These are phyloP conservation scores for Colletotrichum horii DNA, from an alignment of 2,329 filamentous ascomycete genomes.

Conservation along the genomic window DNA sequence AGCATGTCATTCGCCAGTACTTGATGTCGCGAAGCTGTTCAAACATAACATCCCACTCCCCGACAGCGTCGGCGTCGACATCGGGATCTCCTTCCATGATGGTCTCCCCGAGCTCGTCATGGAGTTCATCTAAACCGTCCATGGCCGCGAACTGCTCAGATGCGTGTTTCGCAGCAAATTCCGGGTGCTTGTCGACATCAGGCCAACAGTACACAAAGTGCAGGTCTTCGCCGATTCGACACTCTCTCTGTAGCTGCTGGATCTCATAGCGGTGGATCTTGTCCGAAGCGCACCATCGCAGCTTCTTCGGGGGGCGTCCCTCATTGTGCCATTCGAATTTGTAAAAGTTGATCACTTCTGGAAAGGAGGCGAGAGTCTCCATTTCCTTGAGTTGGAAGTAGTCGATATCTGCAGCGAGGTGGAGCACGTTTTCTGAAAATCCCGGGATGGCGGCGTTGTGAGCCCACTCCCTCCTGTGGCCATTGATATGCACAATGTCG, in stretches of 20 bases:
- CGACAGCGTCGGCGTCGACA: neutral
- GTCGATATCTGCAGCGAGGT: slow-evolving; percentile 28
- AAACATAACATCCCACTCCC: neutral
- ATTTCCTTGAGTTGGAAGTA: neutral
- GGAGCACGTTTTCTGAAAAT: slow-evolving; percentile 33
- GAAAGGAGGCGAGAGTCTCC: slow-evolving; percentile 21
- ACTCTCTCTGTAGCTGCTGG: slow-evolving; percentile 29
- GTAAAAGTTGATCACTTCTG: slow-evolving; percentile 33
- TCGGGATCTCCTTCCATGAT: neutral
- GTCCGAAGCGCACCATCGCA: slow-evolving; percentile 38
- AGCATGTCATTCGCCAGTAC: slow-evolving; percentile 5
- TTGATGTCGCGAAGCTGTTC: neutral
- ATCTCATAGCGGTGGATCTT: slow-evolving; percentile 30
- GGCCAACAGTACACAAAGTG: slow-evolving; percentile 37
- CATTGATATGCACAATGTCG: slow-evolving; percentile 31
- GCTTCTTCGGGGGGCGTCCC: slow-evolving; percentile 1
- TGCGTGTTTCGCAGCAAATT: slow-evolving; percentile 30
- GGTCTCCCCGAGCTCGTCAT: neutral
- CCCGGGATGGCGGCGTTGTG: slow-evolving; percentile 24
- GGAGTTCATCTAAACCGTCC: neutral
- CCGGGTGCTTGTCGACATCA: slow-evolving; percentile 30
- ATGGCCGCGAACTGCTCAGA: neutral
- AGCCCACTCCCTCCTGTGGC: neutral
- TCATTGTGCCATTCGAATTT: slow-evolving; percentile 18
- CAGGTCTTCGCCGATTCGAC: slow-evolving; percentile 28